Base-by-base conservation (phyloP, 2,329 filamentous ascomycete genomes). In the Fonsecaea erecta region DNA sequence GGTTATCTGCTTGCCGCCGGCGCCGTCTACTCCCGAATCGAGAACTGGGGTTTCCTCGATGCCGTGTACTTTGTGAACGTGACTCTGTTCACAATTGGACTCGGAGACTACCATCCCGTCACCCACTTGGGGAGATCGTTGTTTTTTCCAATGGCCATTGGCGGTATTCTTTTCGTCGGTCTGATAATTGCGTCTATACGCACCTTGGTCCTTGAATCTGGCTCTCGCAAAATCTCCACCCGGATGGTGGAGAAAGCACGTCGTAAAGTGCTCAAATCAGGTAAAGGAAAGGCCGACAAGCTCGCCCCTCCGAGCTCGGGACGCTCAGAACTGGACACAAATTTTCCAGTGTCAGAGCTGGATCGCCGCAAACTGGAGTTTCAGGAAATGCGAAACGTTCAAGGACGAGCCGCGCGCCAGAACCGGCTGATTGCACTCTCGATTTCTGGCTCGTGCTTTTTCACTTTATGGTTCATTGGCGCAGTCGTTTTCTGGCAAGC, bases 391-490 rank as follows among this genome's bases (percentile, higher is more conserved):
- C 43, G 43, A 11, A 2, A 24, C 43, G 43, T 48, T 8, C 43
- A 48, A 24, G 11, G 14, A 21, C 21, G 9, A 11, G 43, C 43
- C 1, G 9, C 18, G 1, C 43, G 18, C 1, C 5, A 7, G 2
- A 48, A 48, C 7, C 75, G 77, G 8, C 81, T 77, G 74, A 71
- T 81, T 24, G 76, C 78, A 0, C 73, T 82, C 0, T 52, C 70
- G 2, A 73, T 74, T 1, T 80, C 80, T 18, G 62, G 74, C 6
- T 71, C 71, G 3, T 76, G 79, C 6, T 81, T 79, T 63, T 72
- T 80, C 37, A 67, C 75, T 0, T 66, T 83, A 26, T 83, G 81
- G 81, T 73, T 82, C 7, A 66, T 79, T 7, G 77, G 77, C 4
- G 76, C 75, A 0, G 66, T 76, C 3, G 74, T 77, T 2, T 79